A percentile compares a stretch with the other conserved stretches of the same genome.
phyloP scores from a whole-genome alignment of 2,329 filamentous ascomycete species.

The Thielaviopsis ethacetica region DNA sequence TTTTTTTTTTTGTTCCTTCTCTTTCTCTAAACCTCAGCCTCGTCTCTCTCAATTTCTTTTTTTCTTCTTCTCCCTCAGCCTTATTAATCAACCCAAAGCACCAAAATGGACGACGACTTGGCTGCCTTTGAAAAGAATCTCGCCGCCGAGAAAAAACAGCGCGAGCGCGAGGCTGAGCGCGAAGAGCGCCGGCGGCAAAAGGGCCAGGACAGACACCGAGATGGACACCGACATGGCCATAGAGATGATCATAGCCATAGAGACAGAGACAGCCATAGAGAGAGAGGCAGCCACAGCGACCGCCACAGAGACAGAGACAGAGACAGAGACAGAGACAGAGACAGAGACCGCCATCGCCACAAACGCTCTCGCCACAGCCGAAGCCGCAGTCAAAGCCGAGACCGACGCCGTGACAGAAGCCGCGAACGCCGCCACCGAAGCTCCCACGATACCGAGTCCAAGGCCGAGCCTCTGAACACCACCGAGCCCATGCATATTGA shows the following conservation, averaged over 20 bases:
- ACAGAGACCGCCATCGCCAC: constrained; percentile 18
- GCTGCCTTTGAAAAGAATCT: constrained; percentile 66
- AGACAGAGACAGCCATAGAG: neutral
- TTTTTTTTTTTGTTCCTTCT: neutral
- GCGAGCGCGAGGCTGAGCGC: constrained; percentile 23
- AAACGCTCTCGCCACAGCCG: neutral
- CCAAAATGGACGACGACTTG: constrained; percentile 35
- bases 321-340: constrained; percentile 17
- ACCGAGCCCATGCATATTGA: neutral
- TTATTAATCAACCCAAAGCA: neutral
- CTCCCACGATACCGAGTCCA: neutral
- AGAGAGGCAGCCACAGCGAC: constrained; percentile 15
- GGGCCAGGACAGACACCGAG: constrained; percentile 13
- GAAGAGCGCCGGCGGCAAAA: neutral
- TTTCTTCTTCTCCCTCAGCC: neutral
- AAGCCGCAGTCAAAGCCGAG: constrained; percentile 4
- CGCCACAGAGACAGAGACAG: constrained; percentile 1
- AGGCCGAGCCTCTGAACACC: neutral
- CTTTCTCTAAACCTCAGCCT: neutral
- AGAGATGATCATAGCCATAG: constrained; percentile 12
- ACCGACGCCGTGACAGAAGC: constrained; percentile 14
- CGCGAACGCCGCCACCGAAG: neutral
- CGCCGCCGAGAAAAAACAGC: constrained; percentile 42
- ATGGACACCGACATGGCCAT: constrained; percentile 21
- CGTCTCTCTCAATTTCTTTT: neutral